Evolutionary conservation across 2,329 filamentous ascomycete genomes (phyloP).

Genomic region (Tolypocladium nubicola): DNA sequence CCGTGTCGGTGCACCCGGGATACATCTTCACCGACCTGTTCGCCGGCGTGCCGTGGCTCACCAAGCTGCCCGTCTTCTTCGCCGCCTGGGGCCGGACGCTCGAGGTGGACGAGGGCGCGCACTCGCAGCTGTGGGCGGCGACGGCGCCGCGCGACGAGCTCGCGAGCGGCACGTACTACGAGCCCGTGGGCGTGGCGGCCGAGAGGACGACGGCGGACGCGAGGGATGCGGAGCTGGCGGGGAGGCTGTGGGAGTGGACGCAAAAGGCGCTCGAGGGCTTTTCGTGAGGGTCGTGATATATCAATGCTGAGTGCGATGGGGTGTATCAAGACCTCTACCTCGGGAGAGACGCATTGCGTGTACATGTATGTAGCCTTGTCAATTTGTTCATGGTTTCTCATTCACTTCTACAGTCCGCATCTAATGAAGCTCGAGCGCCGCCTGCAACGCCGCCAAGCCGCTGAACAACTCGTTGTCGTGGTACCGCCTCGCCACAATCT

Average conservation of each 20-base stretch:
- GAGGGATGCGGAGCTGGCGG: slow-evolving; percentile 17
- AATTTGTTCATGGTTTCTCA: too few species aligned
- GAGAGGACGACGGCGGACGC: slow-evolving; percentile 9
- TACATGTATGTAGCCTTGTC: too few species aligned
- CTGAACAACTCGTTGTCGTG: too few species aligned
- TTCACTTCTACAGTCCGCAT: too few species aligned
- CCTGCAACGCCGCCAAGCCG: too few species aligned
- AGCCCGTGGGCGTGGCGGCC: slow-evolving; percentile 13
- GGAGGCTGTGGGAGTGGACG: slow-evolving; percentile 29
- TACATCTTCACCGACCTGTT: slow-evolving; percentile 20
- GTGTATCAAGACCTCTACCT: too few species aligned
- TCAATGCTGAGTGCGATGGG: too few species aligned
- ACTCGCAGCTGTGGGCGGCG: slow-evolving; percentile 15
- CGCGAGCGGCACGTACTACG: slow-evolving; percentile 11
- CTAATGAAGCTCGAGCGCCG: too few species aligned
- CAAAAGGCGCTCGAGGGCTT: not conserved
- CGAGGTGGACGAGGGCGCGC: too few species aligned
- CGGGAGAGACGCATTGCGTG: too few species aligned
- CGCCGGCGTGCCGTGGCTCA: slow-evolving; percentile 11
- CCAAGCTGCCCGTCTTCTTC: slow-evolving; percentile 10
- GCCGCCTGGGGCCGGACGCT: slow-evolving; percentile 11
- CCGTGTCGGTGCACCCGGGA: slow-evolving; percentile 39
- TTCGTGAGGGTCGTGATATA: too few species aligned
- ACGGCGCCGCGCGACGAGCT: slow-evolving; percentile 7
- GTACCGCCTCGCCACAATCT: too few species aligned